Evolutionary conservation across 2,329 filamentous ascomycete species (phyloP), one percentile per base, ranked within the genome.

Genomic region (Aspergillus awamori): DNA sequence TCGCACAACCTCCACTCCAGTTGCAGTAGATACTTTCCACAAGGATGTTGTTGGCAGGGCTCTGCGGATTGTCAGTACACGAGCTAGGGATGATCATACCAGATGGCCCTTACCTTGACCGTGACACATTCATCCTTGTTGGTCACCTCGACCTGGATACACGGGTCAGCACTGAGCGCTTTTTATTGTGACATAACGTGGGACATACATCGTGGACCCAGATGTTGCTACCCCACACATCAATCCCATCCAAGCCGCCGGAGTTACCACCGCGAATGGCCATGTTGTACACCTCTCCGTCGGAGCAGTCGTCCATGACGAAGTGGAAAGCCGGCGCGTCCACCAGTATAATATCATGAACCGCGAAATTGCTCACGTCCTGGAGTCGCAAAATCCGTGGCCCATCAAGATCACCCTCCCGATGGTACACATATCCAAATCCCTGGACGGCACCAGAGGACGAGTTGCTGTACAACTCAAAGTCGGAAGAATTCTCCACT

Each of bases 71-170:
- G 49, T 59, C 13, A 33, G 51, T 51, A 26, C 17, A 22, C 15
- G 3, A 13, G 48, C 11, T 20, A 43, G 11, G 33, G 11, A 13
- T 36, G 11, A 11, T 36, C 33, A 36, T 33, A 17, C 17, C 3
- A 2, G 20, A 26, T 2, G 15, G 28, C 5, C 11, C 17, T 68
- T 66, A 73, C 72, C 72, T 84, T 86, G 62, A 86, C 82, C 2
- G 83, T 86, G 0, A 86, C 83, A 68, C 84, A 86, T 69, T 87
- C 85, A 67, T 87, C 84, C 72, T 85, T 86, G 79, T 87, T 87
- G 24, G 85, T 86, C 5, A 87, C 84, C 75, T 83, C 82, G 47
- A 87, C 72, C 68, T 75, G 33, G 22, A 41, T 57, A n/a, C 24
- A n/a, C 8, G 10, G 8, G 49, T 49, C 17, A 43, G 38, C 47